Percentiles rank a stretch among this genome's conserved stretches.
phyloP scores from a whole-genome alignment of 352 stramenopile species.

The Phytophthora sp. region DNA sequence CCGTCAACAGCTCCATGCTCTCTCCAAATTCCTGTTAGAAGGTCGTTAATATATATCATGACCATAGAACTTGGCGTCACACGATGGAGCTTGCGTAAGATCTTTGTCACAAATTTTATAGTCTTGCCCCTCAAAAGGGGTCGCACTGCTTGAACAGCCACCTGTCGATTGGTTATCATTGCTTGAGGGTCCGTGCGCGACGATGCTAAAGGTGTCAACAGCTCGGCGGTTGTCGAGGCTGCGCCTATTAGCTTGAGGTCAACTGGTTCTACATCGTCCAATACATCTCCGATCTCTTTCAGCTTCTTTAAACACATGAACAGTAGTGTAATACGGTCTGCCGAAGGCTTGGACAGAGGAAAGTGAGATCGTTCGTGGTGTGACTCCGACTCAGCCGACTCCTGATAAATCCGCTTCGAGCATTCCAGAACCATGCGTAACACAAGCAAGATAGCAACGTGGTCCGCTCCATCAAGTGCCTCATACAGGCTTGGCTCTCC shows the following conservation, averaged over 20 bases:
- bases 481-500: constrained; percentile 56
- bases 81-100: constrained; percentile 70
- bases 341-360: constrained; percentile 55
- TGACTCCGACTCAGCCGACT: constrained; percentile 13
- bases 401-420: constrained; percentile 55
- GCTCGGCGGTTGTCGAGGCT: constrained; percentile 37
- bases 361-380: constrained; percentile 34
- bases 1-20: constrained; percentile 33
- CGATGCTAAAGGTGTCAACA: constrained; percentile 38
- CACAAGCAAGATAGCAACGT: constrained; percentile 73
- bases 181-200: constrained; percentile 15
- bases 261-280: constrained; percentile 13
- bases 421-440: constrained; percentile 80
- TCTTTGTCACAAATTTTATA: constrained; percentile 78
- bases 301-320: constrained; percentile 85
- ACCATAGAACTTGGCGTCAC: constrained; percentile 69
- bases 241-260: constrained; percentile 72
- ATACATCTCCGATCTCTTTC: constrained; percentile 48
- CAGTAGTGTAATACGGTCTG: constrained; percentile 64
- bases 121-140: constrained; percentile 63
- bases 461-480: constrained; percentile 59
- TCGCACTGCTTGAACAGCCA: constrained; percentile 49
- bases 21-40: constrained; percentile 50
- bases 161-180: constrained; percentile 18
- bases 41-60: constrained; percentile 67